Conservation (phyloP, 768 basidiomycete species). For the Polyporus arcularius region DNA sequence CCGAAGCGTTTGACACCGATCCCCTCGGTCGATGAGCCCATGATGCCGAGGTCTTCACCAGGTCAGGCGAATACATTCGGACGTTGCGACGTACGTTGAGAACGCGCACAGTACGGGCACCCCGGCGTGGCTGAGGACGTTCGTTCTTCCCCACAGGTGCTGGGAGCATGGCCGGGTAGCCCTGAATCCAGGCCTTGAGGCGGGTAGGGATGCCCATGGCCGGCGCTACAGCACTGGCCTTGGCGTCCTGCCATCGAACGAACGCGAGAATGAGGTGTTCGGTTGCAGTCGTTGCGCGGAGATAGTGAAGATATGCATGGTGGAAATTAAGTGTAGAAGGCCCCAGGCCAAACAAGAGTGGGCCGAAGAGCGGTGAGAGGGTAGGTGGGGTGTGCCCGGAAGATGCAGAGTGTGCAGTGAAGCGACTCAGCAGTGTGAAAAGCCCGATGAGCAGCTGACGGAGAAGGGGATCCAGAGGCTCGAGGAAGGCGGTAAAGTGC, state of each 20-base stretch:
- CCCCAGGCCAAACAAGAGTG: slow-evolving; percentile 84
- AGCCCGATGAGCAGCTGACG: slow-evolving; percentile 67
- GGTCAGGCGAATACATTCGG: slow-evolving; percentile 83
- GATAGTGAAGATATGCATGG: slow-evolving; percentile 66
- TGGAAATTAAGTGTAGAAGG: slow-evolving; percentile 52
- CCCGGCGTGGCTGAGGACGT: slow-evolving; percentile 68
- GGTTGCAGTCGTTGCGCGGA: slow-evolving; percentile 81
- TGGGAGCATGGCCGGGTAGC: slow-evolving; percentile 82
- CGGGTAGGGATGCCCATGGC: slow-evolving; percentile 72
- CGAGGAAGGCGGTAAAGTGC: slow-evolving; percentile 73
- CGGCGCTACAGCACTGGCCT: slow-evolving; percentile 49
- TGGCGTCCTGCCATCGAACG: slow-evolving; percentile 75
- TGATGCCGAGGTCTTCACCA: slow-evolving; percentile 64
- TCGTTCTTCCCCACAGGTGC: slow-evolving; percentile 49
- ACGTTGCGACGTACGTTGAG: slow-evolving; percentile 80
- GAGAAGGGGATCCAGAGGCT: slow-evolving; percentile 50
- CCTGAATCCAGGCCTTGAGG: slow-evolving; percentile 90
- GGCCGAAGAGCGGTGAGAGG: slow-evolving; percentile 87
- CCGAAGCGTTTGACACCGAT: slow-evolving; percentile 25
- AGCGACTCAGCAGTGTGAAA: slow-evolving; percentile 76
- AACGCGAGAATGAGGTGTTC: slow-evolving; percentile 93
- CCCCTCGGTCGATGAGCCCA: slow-evolving; percentile 45
- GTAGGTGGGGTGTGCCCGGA: slow-evolving; percentile 92
- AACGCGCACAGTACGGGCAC: slow-evolving; percentile 76
- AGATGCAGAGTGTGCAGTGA: slow-evolving; percentile 79